Evolutionary conservation across 805 yeast species (phyloP), one percentile per base, ranked within the genome.

Genomic region (Metschnikowia picachoensis): DNA sequence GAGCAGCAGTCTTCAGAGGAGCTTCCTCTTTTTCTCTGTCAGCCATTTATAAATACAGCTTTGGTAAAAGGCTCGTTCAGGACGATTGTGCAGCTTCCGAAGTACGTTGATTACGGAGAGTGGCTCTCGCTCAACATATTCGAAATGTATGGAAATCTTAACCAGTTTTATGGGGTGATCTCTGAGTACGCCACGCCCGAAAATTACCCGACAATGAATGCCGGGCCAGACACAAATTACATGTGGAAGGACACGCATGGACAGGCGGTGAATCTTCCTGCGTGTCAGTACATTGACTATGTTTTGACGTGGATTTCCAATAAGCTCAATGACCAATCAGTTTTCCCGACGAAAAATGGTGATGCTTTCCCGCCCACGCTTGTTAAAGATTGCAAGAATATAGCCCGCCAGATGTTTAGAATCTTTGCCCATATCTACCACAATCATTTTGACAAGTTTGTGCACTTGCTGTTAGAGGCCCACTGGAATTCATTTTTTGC

Each of bases 401-500:
- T 94, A 16, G 83, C 84, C 61, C 75, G 90, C 52, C 98, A 94
- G 62, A 86, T 94, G 89, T 90, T 94, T 61, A 78, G 98, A 55
- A 87, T 94, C 13, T 91, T 92, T 68, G 99, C 99, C 4, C 96
- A 91, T 61, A 82, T 94, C 33, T 94, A 91, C 64, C 87, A 89
- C 67, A 89, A 90, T 64, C 99, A 94, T 64, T 94, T 90, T 66
- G 99, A 92, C 55, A 89, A 85, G 61, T 78, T 92, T 20, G 82
- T 92, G n/a, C 97, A 94, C 64, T 68, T 94, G 48, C 84, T 95
- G 2, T 66, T 94, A 49, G 99, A 94, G 63, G 97, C 98, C 0
- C 98, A 94, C 64, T 94, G 96, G 96, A 94, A 94, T 65, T 91
- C 98, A 3, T 87, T 91, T 57, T 94, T 95, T 67, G 94, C 96